These are phyloP conservation scores for Rubroshorea leprosula DNA, from an alignment of 345 rosid genomes.

Conservation along the genomic window DNA sequence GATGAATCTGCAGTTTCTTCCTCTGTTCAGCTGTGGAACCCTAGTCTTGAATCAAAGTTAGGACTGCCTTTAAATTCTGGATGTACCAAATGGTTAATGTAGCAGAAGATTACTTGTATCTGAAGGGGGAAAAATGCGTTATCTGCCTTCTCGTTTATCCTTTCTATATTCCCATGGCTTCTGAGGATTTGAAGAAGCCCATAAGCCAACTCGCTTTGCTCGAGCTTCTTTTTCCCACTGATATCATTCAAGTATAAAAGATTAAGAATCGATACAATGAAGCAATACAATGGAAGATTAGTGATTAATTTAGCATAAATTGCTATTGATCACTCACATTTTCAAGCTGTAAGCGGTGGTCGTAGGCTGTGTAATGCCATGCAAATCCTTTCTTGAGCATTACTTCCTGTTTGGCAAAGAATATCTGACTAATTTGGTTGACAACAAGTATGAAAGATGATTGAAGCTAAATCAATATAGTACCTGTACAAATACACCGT, in stretches of 20 bases:
- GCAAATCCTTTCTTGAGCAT: conserved; percentile 78
- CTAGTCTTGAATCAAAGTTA: not conserved
- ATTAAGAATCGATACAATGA: not conserved
- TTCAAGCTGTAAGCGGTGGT: conserved; percentile 46
- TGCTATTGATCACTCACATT: conserved; percentile 22
- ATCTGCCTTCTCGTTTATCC: conserved; percentile 42
- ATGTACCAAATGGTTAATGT: no score
- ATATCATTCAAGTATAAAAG: not conserved
- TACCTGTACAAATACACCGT: conserved; percentile 61
- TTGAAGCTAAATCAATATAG: not conserved
- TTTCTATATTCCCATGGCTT: conserved; percentile 88
- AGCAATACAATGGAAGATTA: not conserved
- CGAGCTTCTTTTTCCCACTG: conserved; percentile 80
- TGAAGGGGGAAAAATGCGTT: no score
- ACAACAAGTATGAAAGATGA: not conserved
- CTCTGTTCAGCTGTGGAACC: not conserved
- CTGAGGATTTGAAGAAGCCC: conserved; percentile 74
- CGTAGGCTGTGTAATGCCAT: conserved; percentile 75
- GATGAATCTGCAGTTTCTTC: not conserved
- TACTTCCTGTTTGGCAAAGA: conserved; percentile 33
- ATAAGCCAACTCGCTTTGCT: conserved; percentile 57
- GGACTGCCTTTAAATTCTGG: no score
- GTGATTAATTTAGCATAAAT: not conserved
- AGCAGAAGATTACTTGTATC: no score
- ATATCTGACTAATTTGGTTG: not conserved